Base-by-base conservation (phyloP, 2,329 filamentous ascomycete species). In the Aspergillus versicolor region DNA sequence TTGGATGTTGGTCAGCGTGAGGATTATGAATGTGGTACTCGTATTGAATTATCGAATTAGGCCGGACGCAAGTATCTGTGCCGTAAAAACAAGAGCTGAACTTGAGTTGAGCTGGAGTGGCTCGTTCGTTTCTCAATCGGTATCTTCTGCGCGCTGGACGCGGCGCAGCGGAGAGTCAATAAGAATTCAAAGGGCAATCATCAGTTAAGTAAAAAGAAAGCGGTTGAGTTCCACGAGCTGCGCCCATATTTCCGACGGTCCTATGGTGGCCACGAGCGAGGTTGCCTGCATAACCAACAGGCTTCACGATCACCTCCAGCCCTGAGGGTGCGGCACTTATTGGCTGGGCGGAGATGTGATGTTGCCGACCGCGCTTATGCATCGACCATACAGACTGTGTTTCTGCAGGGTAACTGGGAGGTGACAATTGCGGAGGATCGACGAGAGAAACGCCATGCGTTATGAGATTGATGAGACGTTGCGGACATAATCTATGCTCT, bases 201-300 rank as follows among this genome's bases (percentile, higher is more conserved):
- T 24, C 27, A 50, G 24, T 40, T 19, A 46, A 45, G 46, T n/a
- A 27, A 13, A 34, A n/a, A 11, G 22, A 41, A 37, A 47, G 44
- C 17, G 41, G 43, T 42, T 38, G 37, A 53, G 48, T 44, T 40
- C 45, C 56, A 58, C 59, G 40, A 46, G 55, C 40, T 47, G 59
- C 60, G 40, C 54, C 54, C 45, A 48, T 27, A 9, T 44, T 32
- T 30, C 45, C 32, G 41, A 57, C 19, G 43, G 52, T 42, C 59
- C 61, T 62, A 61, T 62, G 55, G 57, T 56, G 55, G 34, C 47
- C 56, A 55, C 44, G 49, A 46, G 56, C 41, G 32, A 30, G 50
- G 46, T 47, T 57, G 50, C 49, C 48, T 47, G 52, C 52, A 52
- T 51, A 37, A 40, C 46, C 40, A 43, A 50, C 19, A 44, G 49